phyloP scores from a whole-genome alignment of 805 yeast genomes.

The Saccharomyces kudriavzevii region DNA sequence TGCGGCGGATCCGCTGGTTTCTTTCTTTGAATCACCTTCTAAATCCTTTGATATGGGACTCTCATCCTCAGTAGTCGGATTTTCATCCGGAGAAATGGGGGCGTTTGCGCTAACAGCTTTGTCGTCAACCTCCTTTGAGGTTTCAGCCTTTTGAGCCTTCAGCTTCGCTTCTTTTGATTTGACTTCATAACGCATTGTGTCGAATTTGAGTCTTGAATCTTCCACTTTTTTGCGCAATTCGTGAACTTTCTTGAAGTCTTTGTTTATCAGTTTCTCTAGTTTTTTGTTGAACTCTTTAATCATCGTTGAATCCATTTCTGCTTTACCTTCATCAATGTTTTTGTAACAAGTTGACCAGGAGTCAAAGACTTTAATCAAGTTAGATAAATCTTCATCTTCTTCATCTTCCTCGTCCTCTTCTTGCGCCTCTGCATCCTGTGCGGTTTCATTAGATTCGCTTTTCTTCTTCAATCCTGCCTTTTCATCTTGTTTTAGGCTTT shows the following conservation, averaged over 20 bases:
- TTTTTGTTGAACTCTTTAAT: slow-evolving; percentile 51
- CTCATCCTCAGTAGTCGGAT: slow-evolving; percentile 2
- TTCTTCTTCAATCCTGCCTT: slow-evolving; percentile 29
- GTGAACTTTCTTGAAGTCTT: slow-evolving; percentile 52
- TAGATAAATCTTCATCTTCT: slow-evolving; percentile 43
- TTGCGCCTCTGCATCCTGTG: slow-evolving; percentile 22
- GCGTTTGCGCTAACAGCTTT: slow-evolving; percentile 10
- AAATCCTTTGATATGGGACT: neutral
- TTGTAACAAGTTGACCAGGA: slow-evolving; percentile 46
- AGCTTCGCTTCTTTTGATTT: slow-evolving; percentile 25
- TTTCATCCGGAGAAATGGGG: slow-evolving; percentile 4
- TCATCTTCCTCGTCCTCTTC: slow-evolving; percentile 30
- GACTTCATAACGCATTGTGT: slow-evolving; percentile 55
- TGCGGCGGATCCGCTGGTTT: slow-evolving; percentile 3
- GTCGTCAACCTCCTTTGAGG: slow-evolving; percentile 57
- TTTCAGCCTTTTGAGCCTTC: slow-evolving; percentile 52
- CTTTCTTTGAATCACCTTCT: slow-evolving; percentile 4
- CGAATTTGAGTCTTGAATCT: slow-evolving; percentile 60
- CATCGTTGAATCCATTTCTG: slow-evolving; percentile 60
- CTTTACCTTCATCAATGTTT: slow-evolving; percentile 58
- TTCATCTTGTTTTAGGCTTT: slow-evolving; percentile 18
- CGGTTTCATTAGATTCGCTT: slow-evolving; percentile 4
- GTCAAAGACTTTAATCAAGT: slow-evolving; percentile 37
- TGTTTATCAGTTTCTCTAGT: slow-evolving; percentile 44
- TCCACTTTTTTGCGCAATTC: slow-evolving; percentile 62